phyloP scores from a whole-genome alignment of 2,329 filamentous ascomycete genomes.

The Beauveria sp. region DNA sequence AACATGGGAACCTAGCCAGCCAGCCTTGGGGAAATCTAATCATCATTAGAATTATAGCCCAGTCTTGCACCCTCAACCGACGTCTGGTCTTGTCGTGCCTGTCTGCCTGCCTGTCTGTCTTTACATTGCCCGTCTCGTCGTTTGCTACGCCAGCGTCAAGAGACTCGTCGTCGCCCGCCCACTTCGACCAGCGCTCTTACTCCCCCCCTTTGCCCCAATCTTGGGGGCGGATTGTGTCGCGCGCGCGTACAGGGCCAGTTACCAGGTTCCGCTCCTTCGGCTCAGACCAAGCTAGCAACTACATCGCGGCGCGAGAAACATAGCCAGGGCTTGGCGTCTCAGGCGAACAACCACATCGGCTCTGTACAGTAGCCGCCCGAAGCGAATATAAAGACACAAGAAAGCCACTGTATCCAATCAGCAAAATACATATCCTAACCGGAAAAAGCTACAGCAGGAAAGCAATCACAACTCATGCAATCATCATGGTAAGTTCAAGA shows the following conservation, averaged over 20 bases:
- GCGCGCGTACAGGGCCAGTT: background rate
- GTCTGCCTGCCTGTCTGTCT: background rate
- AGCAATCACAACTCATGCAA: background rate
- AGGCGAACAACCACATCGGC: background rate
- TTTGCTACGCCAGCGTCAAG: background rate
- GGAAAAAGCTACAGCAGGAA: background rate
- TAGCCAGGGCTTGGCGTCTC: background rate
- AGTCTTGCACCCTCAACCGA: background rate
- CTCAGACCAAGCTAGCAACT: background rate
- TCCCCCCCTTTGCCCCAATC: background rate
- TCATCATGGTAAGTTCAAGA: conserved; percentile 4
- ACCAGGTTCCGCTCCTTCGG: background rate
- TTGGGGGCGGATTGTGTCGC: conserved; percentile 1
- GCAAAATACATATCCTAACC: background rate
- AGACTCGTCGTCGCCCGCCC: background rate
- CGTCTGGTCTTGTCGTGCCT: background rate
- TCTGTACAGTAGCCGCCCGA: conserved; percentile 4
- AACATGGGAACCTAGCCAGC: conserved; percentile 1
- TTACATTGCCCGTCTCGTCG: background rate
- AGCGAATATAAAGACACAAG: conserved; percentile 2
- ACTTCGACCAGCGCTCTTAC: background rate
- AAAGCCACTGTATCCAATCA: background rate
- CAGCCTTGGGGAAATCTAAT: background rate
- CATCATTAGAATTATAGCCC: background rate
- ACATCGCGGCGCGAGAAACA: background rate